Conservation (phyloP, 2,329 filamentous ascomycete species). For the Sodiomyces alkalinus region DNA sequence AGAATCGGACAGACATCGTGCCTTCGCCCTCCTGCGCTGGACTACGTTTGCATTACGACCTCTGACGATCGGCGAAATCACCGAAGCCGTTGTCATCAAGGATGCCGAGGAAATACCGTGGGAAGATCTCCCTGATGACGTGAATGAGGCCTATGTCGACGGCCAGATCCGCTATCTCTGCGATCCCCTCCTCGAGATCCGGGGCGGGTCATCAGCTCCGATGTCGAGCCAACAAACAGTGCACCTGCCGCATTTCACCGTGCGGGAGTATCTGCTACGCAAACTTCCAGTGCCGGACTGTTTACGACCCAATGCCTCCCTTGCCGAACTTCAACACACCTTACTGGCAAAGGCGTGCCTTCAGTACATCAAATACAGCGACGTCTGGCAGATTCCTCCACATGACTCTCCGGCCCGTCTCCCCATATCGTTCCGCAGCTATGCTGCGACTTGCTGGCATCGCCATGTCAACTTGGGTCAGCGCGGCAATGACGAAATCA, state of each 20-base stretch:
- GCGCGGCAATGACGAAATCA: neutral
- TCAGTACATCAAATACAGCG: neutral
- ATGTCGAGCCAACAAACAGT: neutral
- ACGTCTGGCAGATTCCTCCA: neutral
- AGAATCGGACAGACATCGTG: constrained; percentile 8
- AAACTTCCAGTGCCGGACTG: constrained; percentile 1
- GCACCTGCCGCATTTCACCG: constrained; percentile 10
- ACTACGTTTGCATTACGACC: constrained; percentile 10
- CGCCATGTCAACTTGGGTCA: neutral
- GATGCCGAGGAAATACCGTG: constrained; percentile 7
- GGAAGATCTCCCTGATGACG: constrained; percentile 11
- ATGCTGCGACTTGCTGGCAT: constrained; percentile 3
- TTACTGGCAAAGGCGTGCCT: constrained; percentile 1
- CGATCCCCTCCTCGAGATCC: constrained; percentile 14
- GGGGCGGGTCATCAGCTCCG: rapidly evolving
- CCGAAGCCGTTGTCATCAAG: constrained; percentile 12
- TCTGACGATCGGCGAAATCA: constrained; percentile 10
- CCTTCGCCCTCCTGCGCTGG: constrained; percentile 16
- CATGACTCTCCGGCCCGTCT: no score
- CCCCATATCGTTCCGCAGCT: constrained; percentile 2
- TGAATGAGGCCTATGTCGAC: constrained; percentile 15
- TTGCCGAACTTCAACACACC: neutral
- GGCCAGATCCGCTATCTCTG: constrained; percentile 14
- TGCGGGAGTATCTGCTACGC: constrained; percentile 9
- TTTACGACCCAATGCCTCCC: neutral